phyloP scores from a whole-genome alignment of 176 grass and related monocot genomes.

The Bolboschoenus planiculmis region DNA sequence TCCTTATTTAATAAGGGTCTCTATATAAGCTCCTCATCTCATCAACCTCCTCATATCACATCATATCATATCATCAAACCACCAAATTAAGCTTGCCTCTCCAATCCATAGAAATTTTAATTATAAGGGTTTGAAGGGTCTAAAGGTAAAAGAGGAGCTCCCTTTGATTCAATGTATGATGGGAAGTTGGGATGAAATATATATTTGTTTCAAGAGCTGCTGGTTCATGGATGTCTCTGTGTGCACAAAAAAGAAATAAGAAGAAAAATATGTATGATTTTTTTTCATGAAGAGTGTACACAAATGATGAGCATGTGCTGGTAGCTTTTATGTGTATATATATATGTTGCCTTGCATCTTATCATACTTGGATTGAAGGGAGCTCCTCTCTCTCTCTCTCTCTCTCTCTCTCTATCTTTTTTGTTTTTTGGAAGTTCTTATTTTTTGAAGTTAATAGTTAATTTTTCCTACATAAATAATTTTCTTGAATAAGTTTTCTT shows the following conservation, averaged over 20 bases:
- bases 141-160: constrained; percentile 43
- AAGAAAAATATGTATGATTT: neutral
- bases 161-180: constrained; percentile 71
- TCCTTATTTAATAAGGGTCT: neutral
- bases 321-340: constrained; percentile 44
- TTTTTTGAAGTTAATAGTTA: neutral
- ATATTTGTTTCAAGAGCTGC: constrained; percentile 29
- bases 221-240: constrained; percentile 70
- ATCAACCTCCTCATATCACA: neutral
- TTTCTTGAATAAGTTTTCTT: neutral
- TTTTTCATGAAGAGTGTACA: constrained; percentile 1
- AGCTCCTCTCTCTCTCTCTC: constrained; percentile 58
- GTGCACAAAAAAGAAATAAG: neutral
- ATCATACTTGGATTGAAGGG: constrained; percentile 93
- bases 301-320: constrained; percentile 61
- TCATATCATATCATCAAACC: neutral
- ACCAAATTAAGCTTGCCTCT: neutral
- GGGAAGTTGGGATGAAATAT: constrained; percentile 48
- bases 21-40: constrained; percentile 48
- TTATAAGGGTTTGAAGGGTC: neutral
- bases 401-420: neutral
- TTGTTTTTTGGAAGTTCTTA: no score
- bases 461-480: neutral
- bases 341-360: constrained; percentile 40
- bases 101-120: neutral